Percentiles rank a stretch among this genome's conserved stretches.
phyloP scores from a whole-genome alignment of 73 alveolate genomes.

The Symbiodinium natans region DNA sequence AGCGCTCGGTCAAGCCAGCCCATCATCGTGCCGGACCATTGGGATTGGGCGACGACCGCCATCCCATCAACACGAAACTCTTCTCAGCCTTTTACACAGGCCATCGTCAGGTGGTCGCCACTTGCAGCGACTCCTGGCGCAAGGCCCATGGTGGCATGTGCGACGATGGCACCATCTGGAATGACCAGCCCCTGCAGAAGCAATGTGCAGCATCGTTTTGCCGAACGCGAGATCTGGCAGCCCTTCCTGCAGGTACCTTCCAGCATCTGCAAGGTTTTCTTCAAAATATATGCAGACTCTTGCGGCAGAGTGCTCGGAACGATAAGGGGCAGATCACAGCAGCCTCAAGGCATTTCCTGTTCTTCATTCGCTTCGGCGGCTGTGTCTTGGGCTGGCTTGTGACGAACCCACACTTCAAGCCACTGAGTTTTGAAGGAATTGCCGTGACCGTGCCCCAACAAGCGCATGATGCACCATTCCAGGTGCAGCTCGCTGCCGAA shows the following conservation, averaged over 20 bases:
- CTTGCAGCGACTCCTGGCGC: neutral
- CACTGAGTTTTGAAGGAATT: neutral
- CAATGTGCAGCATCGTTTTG: neutral
- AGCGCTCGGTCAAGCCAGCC: no score
- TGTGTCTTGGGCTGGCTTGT: neutral
- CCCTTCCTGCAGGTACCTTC: no score
- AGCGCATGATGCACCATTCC: neutral
- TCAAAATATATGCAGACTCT: neutral
- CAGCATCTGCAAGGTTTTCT: neutral
- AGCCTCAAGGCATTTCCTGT: neutral
- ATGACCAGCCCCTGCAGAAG: neutral
- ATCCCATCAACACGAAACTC: neutral
- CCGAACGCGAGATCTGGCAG: neutral
- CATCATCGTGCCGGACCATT: neutral
- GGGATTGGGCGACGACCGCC: neutral
- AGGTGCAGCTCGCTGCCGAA: neutral
- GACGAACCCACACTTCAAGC: neutral
- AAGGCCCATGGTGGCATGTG: neutral
- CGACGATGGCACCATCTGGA: neutral
- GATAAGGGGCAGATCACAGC: neutral
- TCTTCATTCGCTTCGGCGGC: neutral
- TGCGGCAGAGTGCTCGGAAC: neutral
- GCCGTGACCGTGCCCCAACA: neutral
- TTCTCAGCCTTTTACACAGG: neutral
- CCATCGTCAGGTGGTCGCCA: neutral